These are phyloP conservation scores for Anastatica hierochuntica DNA, from an alignment of 345 rosid species.

Conservation along the genomic window DNA sequence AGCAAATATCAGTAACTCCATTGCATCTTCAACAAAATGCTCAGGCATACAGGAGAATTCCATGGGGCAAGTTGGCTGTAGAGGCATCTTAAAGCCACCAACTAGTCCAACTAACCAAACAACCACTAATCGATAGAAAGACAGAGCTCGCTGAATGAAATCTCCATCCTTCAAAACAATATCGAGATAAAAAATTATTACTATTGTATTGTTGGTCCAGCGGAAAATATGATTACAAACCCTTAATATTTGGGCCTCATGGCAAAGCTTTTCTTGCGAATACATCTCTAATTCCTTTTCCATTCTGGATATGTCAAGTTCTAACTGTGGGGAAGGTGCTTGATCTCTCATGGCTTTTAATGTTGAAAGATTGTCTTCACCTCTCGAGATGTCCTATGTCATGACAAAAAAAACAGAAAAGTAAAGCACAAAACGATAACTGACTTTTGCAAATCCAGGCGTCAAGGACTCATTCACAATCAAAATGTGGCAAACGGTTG, in stretches of 20 bases:
- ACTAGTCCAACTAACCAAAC: slow-evolving; percentile 85
- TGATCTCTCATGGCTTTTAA: slow-evolving; percentile 65
- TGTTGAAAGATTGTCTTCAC: slow-evolving; percentile 63
- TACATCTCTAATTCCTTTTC: slow-evolving; percentile 69
- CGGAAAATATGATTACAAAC: slow-evolving; percentile 34
- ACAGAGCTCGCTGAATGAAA: slow-evolving; percentile 70
- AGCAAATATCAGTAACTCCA: slow-evolving; percentile 91
- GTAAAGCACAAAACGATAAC: background rate
- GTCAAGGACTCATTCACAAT: no score
- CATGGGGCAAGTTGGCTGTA: slow-evolving; percentile 74
- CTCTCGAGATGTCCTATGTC: slow-evolving; percentile 71
- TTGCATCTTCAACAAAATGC: slow-evolving; percentile 98
- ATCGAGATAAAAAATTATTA: background rate
- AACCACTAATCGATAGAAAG: slow-evolving; percentile 80
- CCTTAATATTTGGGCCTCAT: slow-evolving; percentile 90
- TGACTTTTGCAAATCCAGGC: slow-evolving; percentile 6
- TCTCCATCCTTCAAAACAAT: slow-evolving; percentile 52
- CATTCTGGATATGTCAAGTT: slow-evolving; percentile 56
- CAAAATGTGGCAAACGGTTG: no score
- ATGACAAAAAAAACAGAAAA: background rate
- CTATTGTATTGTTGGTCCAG: background rate
- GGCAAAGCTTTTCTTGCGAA: slow-evolving; percentile 90
- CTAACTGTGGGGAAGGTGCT: slow-evolving; percentile 55
- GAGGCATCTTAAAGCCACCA: slow-evolving; percentile 96
- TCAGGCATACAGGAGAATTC: slow-evolving; percentile 95